These are phyloP conservation scores for Dillenia turbinata DNA, from an alignment of 164 flowering plant species.

Conservation along the genomic window DNA sequence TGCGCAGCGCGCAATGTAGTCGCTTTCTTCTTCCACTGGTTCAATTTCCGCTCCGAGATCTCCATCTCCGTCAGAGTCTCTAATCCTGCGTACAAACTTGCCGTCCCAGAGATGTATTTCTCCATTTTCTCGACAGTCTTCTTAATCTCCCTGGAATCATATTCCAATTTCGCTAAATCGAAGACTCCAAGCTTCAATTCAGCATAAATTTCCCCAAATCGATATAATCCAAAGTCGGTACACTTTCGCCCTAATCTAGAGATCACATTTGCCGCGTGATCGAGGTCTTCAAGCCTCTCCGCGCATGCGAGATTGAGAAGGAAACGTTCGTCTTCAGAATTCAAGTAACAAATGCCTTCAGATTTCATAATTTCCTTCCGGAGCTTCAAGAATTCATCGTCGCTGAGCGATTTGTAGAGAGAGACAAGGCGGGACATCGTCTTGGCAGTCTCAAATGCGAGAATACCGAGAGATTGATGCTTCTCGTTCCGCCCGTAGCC, in stretches of 20 bases:
- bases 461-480: constrained; percentile 42
- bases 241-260: constrained; percentile 51
- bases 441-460: constrained; percentile 73
- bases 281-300: constrained; percentile 64
- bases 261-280: constrained; percentile 35
- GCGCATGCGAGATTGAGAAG: constrained; percentile 53
- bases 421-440: constrained; percentile 62
- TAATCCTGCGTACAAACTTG: constrained; percentile 29
- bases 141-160: constrained; percentile 24
- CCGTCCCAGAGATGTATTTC: constrained; percentile 37
- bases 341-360: constrained; percentile 50
- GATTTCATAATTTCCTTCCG: constrained; percentile 26
- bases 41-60: constrained; percentile 35
- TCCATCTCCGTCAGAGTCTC: constrained; percentile 52
- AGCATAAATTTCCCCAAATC: constrained; percentile 42
- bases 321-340: constrained; percentile 45
- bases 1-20: constrained; percentile 3
- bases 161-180: constrained; percentile 25
- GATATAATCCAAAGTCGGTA: constrained; percentile 27
- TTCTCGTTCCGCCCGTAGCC: constrained; percentile 6
- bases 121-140: constrained; percentile 47
- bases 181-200: constrained; percentile 40
- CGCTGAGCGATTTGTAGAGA: constrained; percentile 59
- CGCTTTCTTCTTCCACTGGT: constrained; percentile 24
- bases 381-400: constrained; percentile 40